phyloP scores from a whole-genome alignment of 805 yeast genomes.

The Candida ovalis region DNA sequence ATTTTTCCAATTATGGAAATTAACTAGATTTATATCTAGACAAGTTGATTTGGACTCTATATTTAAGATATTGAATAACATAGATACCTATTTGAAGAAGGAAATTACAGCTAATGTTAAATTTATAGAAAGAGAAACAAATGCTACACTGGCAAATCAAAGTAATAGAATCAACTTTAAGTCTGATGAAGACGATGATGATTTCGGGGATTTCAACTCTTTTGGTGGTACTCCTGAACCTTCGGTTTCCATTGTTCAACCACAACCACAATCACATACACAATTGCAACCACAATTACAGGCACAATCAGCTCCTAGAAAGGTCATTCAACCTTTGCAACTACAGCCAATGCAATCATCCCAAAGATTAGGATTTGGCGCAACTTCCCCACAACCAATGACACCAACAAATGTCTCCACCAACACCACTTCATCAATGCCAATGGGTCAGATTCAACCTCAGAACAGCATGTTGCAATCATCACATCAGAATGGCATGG shows the following conservation, averaged over 20 bases:
- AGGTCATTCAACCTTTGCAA: background rate
- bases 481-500: background rate
- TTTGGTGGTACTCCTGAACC: background rate
- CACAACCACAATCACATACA: background rate
- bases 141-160: background rate
- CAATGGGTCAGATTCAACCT: background rate
- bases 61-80: conserved; percentile 14
- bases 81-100: conserved; percentile 19
- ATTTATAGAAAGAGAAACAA: conserved; percentile 3
- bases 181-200: conserved; percentile 10
- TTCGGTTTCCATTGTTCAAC: background rate
- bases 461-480: background rate
- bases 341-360: background rate
- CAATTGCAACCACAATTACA: too few relatives aligned
- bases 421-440: background rate
- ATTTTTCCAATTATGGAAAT: conserved; percentile 34
- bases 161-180: background rate
- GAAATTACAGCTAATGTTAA: conserved; percentile 15
- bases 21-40: conserved; percentile 22
- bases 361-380: background rate
- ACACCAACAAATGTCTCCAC: background rate
- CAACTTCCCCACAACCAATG: background rate
- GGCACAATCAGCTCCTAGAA: background rate
- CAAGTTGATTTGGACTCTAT: conserved; percentile 20
- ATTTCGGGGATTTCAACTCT: conserved; percentile 13